Conservation (phyloP, 129 eudicot genomes). For the Flaveria linearis region DNA sequence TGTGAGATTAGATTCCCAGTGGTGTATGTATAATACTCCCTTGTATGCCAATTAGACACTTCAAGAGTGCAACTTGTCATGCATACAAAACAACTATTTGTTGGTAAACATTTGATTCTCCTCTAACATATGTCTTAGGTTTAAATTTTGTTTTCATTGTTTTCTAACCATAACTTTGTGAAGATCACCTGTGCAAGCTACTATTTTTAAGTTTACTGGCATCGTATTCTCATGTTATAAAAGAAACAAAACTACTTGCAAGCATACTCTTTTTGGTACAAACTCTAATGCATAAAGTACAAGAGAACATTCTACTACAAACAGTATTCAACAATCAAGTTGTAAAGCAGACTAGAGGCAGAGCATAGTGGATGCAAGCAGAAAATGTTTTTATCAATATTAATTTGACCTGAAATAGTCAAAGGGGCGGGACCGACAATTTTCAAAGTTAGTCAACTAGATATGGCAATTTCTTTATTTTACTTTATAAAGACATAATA, state of each 20-base stretch:
- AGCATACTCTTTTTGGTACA: not conserved
- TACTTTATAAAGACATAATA: not conserved
- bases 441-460: slow-evolving; percentile 3
- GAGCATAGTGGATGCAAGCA: not conserved
- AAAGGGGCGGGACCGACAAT: not conserved
- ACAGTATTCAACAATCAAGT: not conserved
- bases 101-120: no score
- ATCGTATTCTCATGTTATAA: no score
- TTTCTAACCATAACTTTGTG: no score
- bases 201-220: no score
- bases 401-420: not conserved
- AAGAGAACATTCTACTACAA: not conserved
- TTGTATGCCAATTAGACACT: not conserved
- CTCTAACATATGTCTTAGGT: no score
- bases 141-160: no score
- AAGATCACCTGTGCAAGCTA: no score
- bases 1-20: no score
- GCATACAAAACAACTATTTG: not conserved
- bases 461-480: not conserved
- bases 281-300: not conserved
- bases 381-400: not conserved
- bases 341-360: not conserved
- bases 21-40: no score
- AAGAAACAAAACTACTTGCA: not conserved
- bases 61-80: slow-evolving; percentile 4